A percentile compares a stretch with the other conserved stretches of the same genome.
Evolutionary conservation across 2,329 filamentous ascomycete species (phyloP).

Genomic region (Colletotrichum brevisporum): DNA sequence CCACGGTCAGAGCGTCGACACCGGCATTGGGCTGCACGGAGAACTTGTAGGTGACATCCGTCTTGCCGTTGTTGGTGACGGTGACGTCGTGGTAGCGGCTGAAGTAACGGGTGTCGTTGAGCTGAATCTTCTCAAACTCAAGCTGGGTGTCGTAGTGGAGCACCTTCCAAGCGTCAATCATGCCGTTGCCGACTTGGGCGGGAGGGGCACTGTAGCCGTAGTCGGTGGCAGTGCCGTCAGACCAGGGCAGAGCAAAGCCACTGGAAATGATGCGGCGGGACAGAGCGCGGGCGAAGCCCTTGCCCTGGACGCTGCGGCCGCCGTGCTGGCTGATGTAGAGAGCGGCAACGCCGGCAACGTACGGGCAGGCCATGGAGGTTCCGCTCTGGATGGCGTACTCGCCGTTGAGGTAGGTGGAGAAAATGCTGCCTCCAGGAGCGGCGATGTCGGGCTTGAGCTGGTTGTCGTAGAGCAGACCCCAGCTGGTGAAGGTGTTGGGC

Average conservation of each 20-base stretch:
- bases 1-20: constrained; percentile 51
- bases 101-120: constrained; percentile 62
- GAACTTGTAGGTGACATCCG: constrained; percentile 52
- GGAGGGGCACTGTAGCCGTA: constrained; percentile 49
- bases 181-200: constrained; percentile 57
- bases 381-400: constrained; percentile 59
- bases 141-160: constrained; percentile 56
- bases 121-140: constrained; percentile 56
- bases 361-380: constrained; percentile 63
- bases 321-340: constrained; percentile 53
- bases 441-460: constrained; percentile 60
- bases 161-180: constrained; percentile 59
- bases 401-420: constrained; percentile 58
- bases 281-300: constrained; percentile 49
- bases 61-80: constrained; percentile 55
- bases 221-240: constrained; percentile 46
- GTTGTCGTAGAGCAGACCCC: constrained; percentile 60
- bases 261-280: constrained; percentile 51
- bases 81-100: constrained; percentile 45
- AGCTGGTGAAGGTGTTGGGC: constrained; percentile 56
- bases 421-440: constrained; percentile 57
- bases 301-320: constrained; percentile 49
- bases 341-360: constrained; percentile 55
- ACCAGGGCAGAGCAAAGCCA: constrained; percentile 49
- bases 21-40: constrained; percentile 51